phyloP scores from a whole-genome alignment of 2,329 filamentous ascomycete genomes.

The Cryphonectria radicalis region DNA sequence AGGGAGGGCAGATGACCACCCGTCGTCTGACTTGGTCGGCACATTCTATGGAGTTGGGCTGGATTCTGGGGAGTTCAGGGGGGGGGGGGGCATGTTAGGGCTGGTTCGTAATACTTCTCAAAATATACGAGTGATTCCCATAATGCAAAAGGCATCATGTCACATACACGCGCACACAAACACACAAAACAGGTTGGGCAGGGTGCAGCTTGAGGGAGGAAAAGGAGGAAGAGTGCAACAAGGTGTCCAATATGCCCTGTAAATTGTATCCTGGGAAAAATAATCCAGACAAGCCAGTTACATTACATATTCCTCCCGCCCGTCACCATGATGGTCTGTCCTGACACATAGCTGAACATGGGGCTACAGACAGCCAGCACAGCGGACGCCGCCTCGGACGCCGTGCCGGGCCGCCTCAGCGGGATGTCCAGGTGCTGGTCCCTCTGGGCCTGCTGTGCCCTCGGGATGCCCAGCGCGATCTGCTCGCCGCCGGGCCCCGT shows the following conservation, averaged over 20 bases:
- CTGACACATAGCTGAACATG: conserved; percentile 81
- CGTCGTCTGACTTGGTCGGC: conserved; percentile 12
- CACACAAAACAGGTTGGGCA: not conserved
- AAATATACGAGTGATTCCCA: not conserved
- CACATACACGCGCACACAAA: not conserved
- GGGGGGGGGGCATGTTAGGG: conserved; percentile 4
- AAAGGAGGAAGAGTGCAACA: not conserved
- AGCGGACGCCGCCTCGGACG: conserved; percentile 78
- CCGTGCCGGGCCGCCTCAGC: conserved; percentile 73
- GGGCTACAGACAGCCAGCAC: conserved; percentile 82
- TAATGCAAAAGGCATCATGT: not conserved
- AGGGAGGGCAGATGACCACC: not conserved
- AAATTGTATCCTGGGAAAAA: not conserved
- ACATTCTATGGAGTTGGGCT: conserved; percentile 34
- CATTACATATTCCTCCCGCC: conserved; percentile 69
- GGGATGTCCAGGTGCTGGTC: conserved; percentile 72
- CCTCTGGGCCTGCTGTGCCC: conserved; percentile 54
- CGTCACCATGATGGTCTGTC: conserved; percentile 86
- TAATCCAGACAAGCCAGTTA: not conserved
- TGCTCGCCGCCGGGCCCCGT: conserved; percentile 76
- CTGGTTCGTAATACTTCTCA: conserved; percentile 16
- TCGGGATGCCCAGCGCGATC: conserved; percentile 75
- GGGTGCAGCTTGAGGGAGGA: not conserved
- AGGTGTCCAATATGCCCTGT: not conserved
- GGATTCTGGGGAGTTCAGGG: conserved; percentile 28